Conservation (phyloP, 179 eudicot species). For the Silene coronaria region DNA sequence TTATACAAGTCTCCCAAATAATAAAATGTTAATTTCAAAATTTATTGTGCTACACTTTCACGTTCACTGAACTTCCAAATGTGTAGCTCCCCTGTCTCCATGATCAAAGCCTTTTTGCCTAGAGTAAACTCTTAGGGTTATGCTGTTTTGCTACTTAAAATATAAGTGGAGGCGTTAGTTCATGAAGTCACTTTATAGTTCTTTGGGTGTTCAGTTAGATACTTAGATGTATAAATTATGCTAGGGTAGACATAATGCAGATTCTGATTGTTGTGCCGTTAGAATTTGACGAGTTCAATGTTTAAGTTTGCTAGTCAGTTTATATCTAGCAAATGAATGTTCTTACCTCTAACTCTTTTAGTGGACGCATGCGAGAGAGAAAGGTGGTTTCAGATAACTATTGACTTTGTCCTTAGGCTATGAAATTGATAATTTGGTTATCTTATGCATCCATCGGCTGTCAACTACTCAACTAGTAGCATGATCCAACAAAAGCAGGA, state of each 20-base stretch:
- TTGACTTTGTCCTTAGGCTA: background rate
- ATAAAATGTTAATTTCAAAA: background rate
- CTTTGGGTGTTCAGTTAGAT: background rate
- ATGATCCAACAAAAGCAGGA: background rate
- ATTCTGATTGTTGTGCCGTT: background rate
- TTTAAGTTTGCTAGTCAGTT: background rate
- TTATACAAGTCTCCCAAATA: background rate
- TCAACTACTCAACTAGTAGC: background rate
- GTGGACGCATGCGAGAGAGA: background rate
- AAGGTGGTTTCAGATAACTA: background rate
- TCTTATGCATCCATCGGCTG: background rate
- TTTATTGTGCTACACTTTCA: background rate
- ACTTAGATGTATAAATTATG: background rate
- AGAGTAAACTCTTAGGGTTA: background rate
- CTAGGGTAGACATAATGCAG: background rate
- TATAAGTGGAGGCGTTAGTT: background rate
- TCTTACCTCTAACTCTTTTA: background rate
- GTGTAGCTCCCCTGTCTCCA: background rate
- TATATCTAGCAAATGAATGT: background rate
- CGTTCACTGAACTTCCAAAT: background rate
- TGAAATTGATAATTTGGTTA: background rate
- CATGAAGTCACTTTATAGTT: background rate
- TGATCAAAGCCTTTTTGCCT: background rate
- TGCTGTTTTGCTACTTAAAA: background rate
- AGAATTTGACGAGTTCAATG: background rate